Evolutionary conservation across 2,329 filamentous ascomycete species (phyloP), one percentile per base, ranked within the genome.

Genomic region (Myriosclerotinia scirpicola): DNA sequence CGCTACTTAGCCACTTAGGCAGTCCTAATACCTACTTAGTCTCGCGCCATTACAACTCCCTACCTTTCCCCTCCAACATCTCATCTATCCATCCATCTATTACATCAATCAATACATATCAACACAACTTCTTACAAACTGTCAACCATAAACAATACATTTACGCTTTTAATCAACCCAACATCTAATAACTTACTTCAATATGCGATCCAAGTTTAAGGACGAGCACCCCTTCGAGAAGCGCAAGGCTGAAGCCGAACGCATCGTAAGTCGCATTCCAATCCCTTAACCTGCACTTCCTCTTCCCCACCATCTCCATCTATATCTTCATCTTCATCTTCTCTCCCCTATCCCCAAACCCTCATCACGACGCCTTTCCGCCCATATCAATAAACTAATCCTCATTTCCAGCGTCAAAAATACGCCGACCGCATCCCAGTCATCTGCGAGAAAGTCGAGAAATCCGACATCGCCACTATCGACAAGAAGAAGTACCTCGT

Each of bases 401-500:
- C n/a, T 53, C 22, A 15, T 40, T 11, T 20, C 17, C 71, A 76
- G 74, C 93, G 95, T 74, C 93, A 97, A 85, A 99, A 99, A 83
- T 99, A 99, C 80, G 89, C 92, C 74, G 95, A 99, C 80, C 92
- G 95, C 76, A 99, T 99, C 82, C 95, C 95, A 62, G 95, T 99
- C 71, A 99, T 99, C 79, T 99, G 95, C 85, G 95, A 98, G 82
- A 98, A 98, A 85, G 94, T 98, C 74, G 95, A 99, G 83, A 98
- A 97, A 84, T 96, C 91, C 70, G 95, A 99, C 79, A 99, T 99
- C 76, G 95, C 95, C 69, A 98, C 95, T 73, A 99, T 99, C 85
- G 95, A 99, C 83, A 99, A 99, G 90, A 99, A 99, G 89, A 99
- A 99, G 84, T 99, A 99, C 78, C 87, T 99, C 59, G 95, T 99